Evolutionary conservation across 495 filamentous ascomycete genomes (phyloP), one percentile per base, ranked within the genome.

Genomic region (Tuber borchii): DNA sequence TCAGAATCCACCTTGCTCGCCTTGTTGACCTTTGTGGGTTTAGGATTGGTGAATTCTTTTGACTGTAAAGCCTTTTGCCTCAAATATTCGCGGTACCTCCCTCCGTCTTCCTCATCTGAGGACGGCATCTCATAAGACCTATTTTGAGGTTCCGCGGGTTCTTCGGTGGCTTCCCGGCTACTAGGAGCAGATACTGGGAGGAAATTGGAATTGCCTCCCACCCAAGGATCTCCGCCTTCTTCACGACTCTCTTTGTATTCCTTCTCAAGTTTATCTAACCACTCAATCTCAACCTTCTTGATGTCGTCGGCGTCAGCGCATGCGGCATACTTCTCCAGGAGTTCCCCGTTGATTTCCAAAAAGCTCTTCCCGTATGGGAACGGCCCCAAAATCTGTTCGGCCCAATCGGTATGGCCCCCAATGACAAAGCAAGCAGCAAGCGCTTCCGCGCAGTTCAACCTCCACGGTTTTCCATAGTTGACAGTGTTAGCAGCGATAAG

Each of bases 401-500:
- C 94, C 95, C 95, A 99, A 40, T 97, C 95, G 51, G 87, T 83
- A 82, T 95, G 92, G 40, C 95, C 93, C 81, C 94, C 97, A 77
- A 99, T 99, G 77, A 87, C 91, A 84, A 95, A 99, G 34, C 91
- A 91, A 20, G 95, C 95, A 9, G 94, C 96, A 69, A 99, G 86
- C 7, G 95, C 95, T 85, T 99, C 95, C 69, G 92, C 95, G 79
- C 95, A 99, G 84, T 99, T 99, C 61, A 99, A 84, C 73, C 93
- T 87, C 91, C 93, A 95, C 26, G 95, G 95, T 80, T 93, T 91
- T 20, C 95, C 95, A 85, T 98, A 99, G 85, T 99, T 99, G 82
- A 97, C 95, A 2, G 92, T 91, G 82, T 99, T 99, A 68, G 95
- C 96, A 26, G 95, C 95, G 72, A 99, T 93, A 19, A 99, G 89